Evolutionary conservation across 1,139 yeast species (phyloP).

Genomic region (Blastobotrys raffinosifermentans): DNA sequence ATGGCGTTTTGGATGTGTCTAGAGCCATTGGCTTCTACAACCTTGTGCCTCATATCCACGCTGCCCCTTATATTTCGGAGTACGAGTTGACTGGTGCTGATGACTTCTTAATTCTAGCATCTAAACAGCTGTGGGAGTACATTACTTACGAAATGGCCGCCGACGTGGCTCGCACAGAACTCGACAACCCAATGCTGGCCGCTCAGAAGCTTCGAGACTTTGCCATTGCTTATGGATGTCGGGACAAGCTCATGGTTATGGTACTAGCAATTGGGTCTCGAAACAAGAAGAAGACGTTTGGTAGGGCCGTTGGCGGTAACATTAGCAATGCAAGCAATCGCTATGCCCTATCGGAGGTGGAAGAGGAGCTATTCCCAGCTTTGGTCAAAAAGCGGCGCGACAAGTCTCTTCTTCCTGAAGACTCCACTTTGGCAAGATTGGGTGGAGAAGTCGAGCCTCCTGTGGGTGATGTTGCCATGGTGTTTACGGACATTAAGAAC

Average conservation of each 20-base stretch:
- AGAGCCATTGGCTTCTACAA: slow-evolving; percentile 91
- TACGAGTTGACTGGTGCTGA: slow-evolving; percentile 61
- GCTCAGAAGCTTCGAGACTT: slow-evolving; percentile 92
- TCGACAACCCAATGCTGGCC: slow-evolving; percentile 84
- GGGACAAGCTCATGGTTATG: slow-evolving; percentile 76
- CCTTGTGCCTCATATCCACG: slow-evolving; percentile 79
- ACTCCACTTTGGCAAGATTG: slow-evolving; percentile 70
- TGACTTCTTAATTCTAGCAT: slow-evolving; percentile 82
- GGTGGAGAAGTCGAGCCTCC: slow-evolving; percentile 96
- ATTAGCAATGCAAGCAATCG: slow-evolving; percentile 13
- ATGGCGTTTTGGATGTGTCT: slow-evolving; percentile 75
- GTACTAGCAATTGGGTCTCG: slow-evolving; percentile 59
- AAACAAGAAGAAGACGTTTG: slow-evolving; percentile 22
- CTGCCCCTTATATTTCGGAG: slow-evolving; percentile 74
- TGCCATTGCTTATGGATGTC: slow-evolving; percentile 88
- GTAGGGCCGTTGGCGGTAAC: slow-evolving; percentile 8
- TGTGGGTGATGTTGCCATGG: slow-evolving; percentile 88
- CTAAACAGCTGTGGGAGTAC: slow-evolving; percentile 79
- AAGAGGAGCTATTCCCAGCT: slow-evolving; percentile 42
- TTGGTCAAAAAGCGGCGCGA: slow-evolving; percentile 46
- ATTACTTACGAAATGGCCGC: slow-evolving; percentile 82
- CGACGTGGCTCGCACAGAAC: slow-evolving; percentile 79
- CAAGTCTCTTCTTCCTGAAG: slow-evolving; percentile 56
- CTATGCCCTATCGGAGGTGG: slow-evolving; percentile 37
- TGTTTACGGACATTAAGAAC: slow-evolving; percentile 93